These are phyloP conservation scores for Xerocomus nothofagi DNA, from an alignment of 1,284 basidiomycete species.

Conservation along the genomic window DNA sequence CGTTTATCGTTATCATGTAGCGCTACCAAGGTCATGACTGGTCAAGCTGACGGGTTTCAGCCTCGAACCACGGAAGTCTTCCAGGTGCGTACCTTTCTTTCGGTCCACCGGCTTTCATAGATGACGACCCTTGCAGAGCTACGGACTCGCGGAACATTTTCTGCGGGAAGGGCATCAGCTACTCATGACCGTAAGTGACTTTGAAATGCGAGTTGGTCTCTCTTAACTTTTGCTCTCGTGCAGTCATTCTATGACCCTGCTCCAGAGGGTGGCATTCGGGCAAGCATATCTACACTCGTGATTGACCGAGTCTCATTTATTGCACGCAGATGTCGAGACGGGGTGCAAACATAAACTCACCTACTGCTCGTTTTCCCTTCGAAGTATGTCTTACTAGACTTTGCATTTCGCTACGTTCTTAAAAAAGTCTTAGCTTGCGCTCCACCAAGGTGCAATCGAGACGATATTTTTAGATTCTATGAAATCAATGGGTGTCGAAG, in stretches of 20 bases:
- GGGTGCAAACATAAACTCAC: constrained; percentile 32
- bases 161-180: constrained; percentile 37
- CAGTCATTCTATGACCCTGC: constrained; percentile 41
- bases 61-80: constrained; percentile 48
- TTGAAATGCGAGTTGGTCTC: not conserved
- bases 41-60: constrained; percentile 45
- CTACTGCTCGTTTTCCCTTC: constrained; percentile 38
- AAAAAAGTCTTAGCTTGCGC: constrained; percentile 22
- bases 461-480: constrained; percentile 37
- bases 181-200: constrained; percentile 26
- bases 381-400: constrained; percentile 25
- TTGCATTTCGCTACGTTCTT: not conserved
- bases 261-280: constrained; percentile 34
- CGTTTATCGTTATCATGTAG: too few relatives aligned
- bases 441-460: constrained; percentile 41
- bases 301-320: not conserved
- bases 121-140: constrained; percentile 25
- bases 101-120: not conserved
- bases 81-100: constrained; percentile 19
- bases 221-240: not conserved
- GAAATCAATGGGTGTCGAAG: constrained; percentile 29
- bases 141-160: constrained; percentile 39
- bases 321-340: constrained; percentile 31
- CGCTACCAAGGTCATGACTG: constrained; percentile 30
- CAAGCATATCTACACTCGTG: not conserved